These are phyloP conservation scores for Akanthomyces lecanii DNA, from an alignment of 2,329 filamentous ascomycete genomes.

Conservation along the genomic window DNA sequence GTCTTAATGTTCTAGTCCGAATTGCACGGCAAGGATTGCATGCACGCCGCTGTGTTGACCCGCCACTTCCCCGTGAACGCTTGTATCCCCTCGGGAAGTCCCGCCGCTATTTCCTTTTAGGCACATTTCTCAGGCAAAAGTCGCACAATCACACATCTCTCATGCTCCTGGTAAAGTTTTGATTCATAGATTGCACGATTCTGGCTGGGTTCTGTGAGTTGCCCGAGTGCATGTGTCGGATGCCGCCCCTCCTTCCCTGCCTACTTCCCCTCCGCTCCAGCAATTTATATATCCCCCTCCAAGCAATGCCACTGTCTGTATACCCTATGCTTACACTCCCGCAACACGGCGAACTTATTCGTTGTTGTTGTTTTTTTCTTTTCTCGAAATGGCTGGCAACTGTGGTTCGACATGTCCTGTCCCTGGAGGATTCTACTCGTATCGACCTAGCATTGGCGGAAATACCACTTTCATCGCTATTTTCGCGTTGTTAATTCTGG, in stretches of 20 bases:
- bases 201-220: neutral
- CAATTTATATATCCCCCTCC: slow-evolving; percentile 2
- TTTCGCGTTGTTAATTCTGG: slow-evolving; percentile 38
- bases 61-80: slow-evolving; percentile 1
- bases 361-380: slow-evolving; percentile 1
- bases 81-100: neutral
- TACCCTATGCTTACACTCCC: neutral
- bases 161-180: neutral
- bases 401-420: slow-evolving; percentile 35
- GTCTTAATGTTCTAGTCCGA: neutral
- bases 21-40: neutral
- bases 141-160: neutral
- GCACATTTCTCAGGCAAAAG: neutral
- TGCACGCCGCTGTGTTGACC: neutral
- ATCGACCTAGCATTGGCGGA: slow-evolving; percentile 34
- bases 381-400: slow-evolving; percentile 30
- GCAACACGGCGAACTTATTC: neutral
- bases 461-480: slow-evolving; percentile 38
- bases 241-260: neutral
- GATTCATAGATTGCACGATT: neutral
- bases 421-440: slow-evolving; percentile 34
- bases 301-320: neutral
- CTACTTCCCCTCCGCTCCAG: neutral
- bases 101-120: neutral
- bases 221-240: neutral